These are phyloP conservation scores for Solioccasus polychromus DNA, from an alignment of 768 basidiomycete genomes.

Conservation along the genomic window DNA sequence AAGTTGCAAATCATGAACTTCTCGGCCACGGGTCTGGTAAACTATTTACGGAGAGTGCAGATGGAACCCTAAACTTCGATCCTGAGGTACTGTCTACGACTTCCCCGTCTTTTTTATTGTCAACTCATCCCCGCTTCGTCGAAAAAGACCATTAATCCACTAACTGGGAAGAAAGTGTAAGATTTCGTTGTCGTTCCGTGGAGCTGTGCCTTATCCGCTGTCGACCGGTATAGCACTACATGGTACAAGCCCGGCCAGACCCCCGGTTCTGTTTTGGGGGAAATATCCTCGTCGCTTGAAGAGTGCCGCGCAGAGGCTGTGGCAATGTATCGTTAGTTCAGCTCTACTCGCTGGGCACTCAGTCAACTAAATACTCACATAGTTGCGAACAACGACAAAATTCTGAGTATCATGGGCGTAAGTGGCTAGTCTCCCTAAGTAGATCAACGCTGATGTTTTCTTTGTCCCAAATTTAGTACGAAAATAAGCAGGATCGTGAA, in stretches of 20 bases:
- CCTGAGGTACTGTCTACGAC: slow-evolving; percentile 47
- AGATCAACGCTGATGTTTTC: neutral
- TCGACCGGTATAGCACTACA: slow-evolving; percentile 46
- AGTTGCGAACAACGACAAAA: slow-evolving; percentile 76
- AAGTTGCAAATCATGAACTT: slow-evolving; percentile 88
- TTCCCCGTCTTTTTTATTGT: neutral
- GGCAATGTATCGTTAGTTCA: slow-evolving; percentile 66
- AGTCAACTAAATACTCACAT: neutral
- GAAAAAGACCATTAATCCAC: slow-evolving; percentile 72
- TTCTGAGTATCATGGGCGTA: slow-evolving; percentile 79
- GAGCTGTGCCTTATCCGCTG: neutral
- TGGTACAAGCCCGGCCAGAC: slow-evolving; percentile 92
- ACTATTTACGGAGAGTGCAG: slow-evolving; percentile 69
- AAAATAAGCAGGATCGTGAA: slow-evolving; percentile 62
- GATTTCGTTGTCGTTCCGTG: slow-evolving; percentile 14
- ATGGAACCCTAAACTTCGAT: slow-evolving; percentile 83
- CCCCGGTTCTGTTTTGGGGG: slow-evolving; percentile 76
- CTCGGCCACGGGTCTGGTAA: slow-evolving; percentile 87
- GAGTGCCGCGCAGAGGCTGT: slow-evolving; percentile 92
- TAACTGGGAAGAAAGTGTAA: slow-evolving; percentile 75
- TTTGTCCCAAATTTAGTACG: slow-evolving; percentile 47
- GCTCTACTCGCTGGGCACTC: neutral
- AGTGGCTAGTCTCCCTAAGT: slow-evolving; percentile 18
- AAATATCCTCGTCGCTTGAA: slow-evolving; percentile 88
- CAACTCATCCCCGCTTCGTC: slow-evolving; percentile 1